A percentile compares a stretch with the other conserved stretches of the same genome.
phyloP scores from a whole-genome alignment of 2,329 filamentous ascomycete species.

The Parafenestella ontariensis region DNA sequence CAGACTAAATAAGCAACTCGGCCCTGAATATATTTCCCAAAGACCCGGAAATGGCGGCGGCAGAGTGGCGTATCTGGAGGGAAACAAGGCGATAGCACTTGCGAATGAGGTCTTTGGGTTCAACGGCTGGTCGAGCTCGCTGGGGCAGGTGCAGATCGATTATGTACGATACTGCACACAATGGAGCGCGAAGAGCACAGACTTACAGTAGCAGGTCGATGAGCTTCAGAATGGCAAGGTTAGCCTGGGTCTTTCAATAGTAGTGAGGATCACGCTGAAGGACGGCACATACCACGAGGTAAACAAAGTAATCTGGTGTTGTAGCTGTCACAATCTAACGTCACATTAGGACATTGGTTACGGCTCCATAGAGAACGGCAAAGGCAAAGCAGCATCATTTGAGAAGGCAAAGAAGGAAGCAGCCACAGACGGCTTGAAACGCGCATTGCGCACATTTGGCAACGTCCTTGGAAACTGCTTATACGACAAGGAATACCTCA shows the following conservation, averaged over 20 bases:
- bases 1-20: constrained; percentile 89
- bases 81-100: constrained; percentile 93
- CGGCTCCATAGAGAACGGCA: constrained; percentile 94
- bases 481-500: constrained; percentile 93
- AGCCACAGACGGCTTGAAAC: constrained; percentile 91
- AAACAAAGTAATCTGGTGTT: constrained; percentile 1
- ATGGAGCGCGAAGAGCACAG: neutral
- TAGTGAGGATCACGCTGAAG: constrained; percentile 85
- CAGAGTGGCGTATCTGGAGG: constrained; percentile 92
- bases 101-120: constrained; percentile 97
- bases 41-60: constrained; percentile 81
- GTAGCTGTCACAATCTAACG: constrained; percentile 7
- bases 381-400: constrained; percentile 92
- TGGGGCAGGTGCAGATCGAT: constrained; percentile 92
- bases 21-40: constrained; percentile 93
- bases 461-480: constrained; percentile 98
- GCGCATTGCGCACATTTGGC: constrained; percentile 88
- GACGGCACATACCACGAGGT: constrained; percentile 96
- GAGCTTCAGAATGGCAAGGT: constrained; percentile 82
- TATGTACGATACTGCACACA: constrained; percentile 66
- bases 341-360: constrained; percentile 82
- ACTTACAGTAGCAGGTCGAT: constrained; percentile 65
- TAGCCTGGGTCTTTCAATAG: constrained; percentile 85
- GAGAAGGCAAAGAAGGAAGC: constrained; percentile 99
- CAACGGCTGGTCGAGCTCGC: constrained; percentile 97